Evolutionary conservation across 331 rosid genomes (phyloP), one percentile per base, ranked within the genome.

Genomic region (Arachis monticola): DNA sequence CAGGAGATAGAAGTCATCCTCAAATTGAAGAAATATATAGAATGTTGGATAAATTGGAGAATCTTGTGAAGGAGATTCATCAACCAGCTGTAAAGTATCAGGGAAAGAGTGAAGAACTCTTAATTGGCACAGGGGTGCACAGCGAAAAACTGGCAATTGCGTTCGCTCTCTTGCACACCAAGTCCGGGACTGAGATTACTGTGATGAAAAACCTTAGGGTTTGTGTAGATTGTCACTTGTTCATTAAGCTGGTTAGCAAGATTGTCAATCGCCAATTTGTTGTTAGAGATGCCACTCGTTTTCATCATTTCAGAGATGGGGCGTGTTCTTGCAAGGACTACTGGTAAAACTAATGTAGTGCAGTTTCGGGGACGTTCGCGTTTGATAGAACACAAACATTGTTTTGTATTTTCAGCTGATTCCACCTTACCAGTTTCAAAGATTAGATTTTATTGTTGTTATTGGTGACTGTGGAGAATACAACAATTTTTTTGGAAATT

Each of bases 251-350:
- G 83, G 90, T 90, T 17, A 91, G 98, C 88, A 85, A 72, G 78
- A 80, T 88, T 77, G 97, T 88, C 9, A 73, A 94, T 81, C 93
- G 95, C 7, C 84, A 79, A 60, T 87, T 91, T 70, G 81, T 92
- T 64, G 87, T 94, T 51, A 81, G 97, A 84, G 98, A 94, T 53
- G 90, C 97, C 10, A 88, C 95, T 56, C 93, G 97, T 65, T 94
- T 94, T 72, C 98, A 94, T 80, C 96, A 87, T 84, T 91, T 94
- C 72, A 81, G 82, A 63, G 78, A 90, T 38, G 98, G 98, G 5
- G 35, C 76, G 30, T 91, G 98, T 79, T 91, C 97, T 75, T 91
- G 98, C 86, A 91, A 82, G 73, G 97, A 91, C 76, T 93, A 87
- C 73, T 91, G 98, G 97, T 91, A 79, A 84, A 72, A 48, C 30